These are phyloP conservation scores for Sporodiniella umbellata DNA, from an alignment of 371 early-diverging fungal genomes.

Conservation along the genomic window DNA sequence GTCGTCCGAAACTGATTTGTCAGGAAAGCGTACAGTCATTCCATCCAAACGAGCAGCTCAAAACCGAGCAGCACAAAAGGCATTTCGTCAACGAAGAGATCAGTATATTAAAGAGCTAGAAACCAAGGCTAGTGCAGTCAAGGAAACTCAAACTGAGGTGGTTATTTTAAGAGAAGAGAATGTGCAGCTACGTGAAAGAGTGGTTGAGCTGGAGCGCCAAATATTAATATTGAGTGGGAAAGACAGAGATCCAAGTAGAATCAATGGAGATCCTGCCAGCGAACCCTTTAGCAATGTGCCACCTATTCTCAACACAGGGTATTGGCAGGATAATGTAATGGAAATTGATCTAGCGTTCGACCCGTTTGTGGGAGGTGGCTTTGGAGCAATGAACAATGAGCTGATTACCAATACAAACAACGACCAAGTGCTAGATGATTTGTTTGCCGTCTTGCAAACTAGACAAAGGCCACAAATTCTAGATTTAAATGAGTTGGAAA, in stretches of 20 bases:
- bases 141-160: constrained; percentile 48
- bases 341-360: constrained; percentile 24
- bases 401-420: constrained; percentile 21
- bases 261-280: not conserved
- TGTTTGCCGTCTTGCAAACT: constrained; percentile 28
- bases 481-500: constrained; percentile 1
- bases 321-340: not conserved
- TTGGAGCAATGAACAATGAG: constrained; percentile 19
- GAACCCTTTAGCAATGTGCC: not conserved
- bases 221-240: constrained; percentile 10
- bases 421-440: constrained; percentile 24
- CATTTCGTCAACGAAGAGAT: constrained; percentile 47
- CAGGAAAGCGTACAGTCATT: constrained; percentile 15
- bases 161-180: constrained; percentile 40
- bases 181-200: constrained; percentile 19
- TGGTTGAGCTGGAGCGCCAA: constrained; percentile 11
- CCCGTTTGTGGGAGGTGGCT: constrained; percentile 34
- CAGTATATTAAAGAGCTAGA: constrained; percentile 50
- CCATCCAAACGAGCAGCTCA: constrained; percentile 34
- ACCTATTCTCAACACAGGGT: not conserved
- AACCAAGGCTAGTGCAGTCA: constrained; percentile 39
- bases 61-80: constrained; percentile 46
- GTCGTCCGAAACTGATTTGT: not conserved
- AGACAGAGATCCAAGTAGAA: not conserved
- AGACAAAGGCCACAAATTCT: constrained; percentile 31